Conservation (phyloP, 2,329 filamentous ascomycete species). For the Xylariaceae sp. region DNA sequence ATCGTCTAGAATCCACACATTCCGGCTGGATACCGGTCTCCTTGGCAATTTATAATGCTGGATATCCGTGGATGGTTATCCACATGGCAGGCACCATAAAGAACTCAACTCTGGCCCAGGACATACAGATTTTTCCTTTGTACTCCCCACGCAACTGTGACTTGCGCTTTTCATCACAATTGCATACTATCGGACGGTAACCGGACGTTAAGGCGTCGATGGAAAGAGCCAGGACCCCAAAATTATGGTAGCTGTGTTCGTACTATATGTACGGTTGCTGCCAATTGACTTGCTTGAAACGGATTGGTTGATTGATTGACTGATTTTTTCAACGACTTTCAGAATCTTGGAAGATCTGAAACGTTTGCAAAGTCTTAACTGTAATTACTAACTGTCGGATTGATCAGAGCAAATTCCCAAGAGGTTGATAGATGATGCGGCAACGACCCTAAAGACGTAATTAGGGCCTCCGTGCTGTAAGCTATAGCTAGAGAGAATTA, state of each 20-base stretch:
- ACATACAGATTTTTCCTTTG: conserved; percentile 25
- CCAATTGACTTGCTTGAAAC: conserved; percentile 6
- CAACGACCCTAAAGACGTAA: conserved; percentile 14
- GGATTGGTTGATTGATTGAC: conserved; percentile 14
- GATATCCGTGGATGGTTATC: conserved; percentile 18
- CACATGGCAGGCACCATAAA: conserved; percentile 15
- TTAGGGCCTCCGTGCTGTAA: neutral
- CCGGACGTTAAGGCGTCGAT: conserved; percentile 29
- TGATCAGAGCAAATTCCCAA: conserved; percentile 16
- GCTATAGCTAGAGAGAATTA: conserved; percentile 4
- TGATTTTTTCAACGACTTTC: conserved; percentile 19
- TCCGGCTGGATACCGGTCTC: conserved; percentile 16
- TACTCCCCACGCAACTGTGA: conserved; percentile 10
- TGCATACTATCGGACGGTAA: conserved; percentile 29
- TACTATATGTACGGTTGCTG: conserved; percentile 10
- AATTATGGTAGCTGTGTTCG: conserved; percentile 5
- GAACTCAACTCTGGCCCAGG: conserved; percentile 5
- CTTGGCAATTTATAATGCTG: conserved; percentile 15
- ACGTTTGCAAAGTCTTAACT: conserved; percentile 20
- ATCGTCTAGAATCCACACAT: conserved; percentile 5
- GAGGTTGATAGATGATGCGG: conserved; percentile 25
- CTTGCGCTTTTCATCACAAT: conserved; percentile 15
- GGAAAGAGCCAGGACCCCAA: conserved; percentile 19
- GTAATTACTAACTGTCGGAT: conserved; percentile 28
- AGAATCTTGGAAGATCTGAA: conserved; percentile 15